Base-by-base conservation (phyloP, 2,329 filamentous ascomycete species). In the Sclerotiophoma versabilis region DNA sequence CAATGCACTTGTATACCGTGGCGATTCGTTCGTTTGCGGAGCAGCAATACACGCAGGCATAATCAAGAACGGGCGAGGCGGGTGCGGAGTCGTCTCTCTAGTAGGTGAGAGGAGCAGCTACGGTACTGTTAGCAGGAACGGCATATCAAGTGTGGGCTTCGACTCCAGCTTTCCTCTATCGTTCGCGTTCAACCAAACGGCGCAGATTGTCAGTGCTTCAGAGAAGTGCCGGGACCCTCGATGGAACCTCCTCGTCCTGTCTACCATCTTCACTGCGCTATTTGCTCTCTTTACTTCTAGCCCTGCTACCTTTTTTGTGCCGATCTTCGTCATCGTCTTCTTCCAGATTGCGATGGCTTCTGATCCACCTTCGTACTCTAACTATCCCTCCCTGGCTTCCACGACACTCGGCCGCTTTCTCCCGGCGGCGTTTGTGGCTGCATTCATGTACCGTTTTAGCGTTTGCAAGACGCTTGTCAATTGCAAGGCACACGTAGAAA, bases 1-100 rank as follows among this genome's bases (percentile, higher is more conserved):
- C 15, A 42, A 60, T 19, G 54, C 63, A 12, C 39, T 41, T 3
- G 53, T 69, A 12, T 76, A 76, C 32, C 69, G 73, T 8, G 73
- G 69, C 12, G 73, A 76, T 51, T 75, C 73, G 0, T 76, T 75
- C 49, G 69, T 76, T 17, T 76, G 73, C 49, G 66, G 66, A 9
- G 64, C 73, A 8, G 73, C 73, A 3, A 71, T 76, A 15, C 73
- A 76, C 45, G 70, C 70, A 19, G 71, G 73, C 1, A 50, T 72
- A 9, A 48, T 74, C 14, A 48, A 42, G 12, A 63, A 75, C 39
- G 38, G 41, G 11, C 29, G 51, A 37, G 73, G 73, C n/a, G 73
- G 73, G 5, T 75, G 72, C 49, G 73, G 72, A 15, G 62, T 71
- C 1, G 20, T 75, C 2, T 64, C 63, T 6, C 42, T 73, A 10